Evolutionary conservation across 805 yeast genomes (phyloP).

Genomic region (Kurtzmaniella cleridarum): DNA sequence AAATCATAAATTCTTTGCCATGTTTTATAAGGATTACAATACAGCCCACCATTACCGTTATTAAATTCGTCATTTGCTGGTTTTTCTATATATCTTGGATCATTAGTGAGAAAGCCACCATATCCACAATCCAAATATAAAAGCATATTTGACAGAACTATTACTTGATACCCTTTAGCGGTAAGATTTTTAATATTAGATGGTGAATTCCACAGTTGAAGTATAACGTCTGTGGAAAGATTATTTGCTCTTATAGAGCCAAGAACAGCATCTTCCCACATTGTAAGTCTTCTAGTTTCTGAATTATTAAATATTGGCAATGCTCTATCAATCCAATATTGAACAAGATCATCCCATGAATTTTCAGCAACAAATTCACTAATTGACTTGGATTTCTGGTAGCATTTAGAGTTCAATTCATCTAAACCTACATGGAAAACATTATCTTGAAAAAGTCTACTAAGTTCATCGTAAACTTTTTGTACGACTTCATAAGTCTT

Average conservation of each 20-base stretch:
- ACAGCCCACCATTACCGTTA: conserved; percentile 28
- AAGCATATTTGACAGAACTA: conserved; percentile 27
- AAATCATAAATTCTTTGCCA: conserved; percentile 38
- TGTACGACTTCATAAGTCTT: conserved; percentile 27
- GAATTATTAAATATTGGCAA: conserved; percentile 25
- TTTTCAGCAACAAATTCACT: conserved; percentile 16
- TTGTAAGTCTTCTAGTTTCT: conserved; percentile 20
- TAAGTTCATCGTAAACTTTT: conserved; percentile 28
- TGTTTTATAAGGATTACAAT: conserved; percentile 41
- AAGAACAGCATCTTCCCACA: conserved; percentile 37
- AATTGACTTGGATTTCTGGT: conserved; percentile 21
- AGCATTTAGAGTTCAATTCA: conserved; percentile 30
- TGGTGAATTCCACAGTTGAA: conserved; percentile 30
- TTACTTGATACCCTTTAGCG: conserved; percentile 30
- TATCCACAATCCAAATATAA: conserved; percentile 39
- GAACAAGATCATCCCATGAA: conserved; percentile 19
- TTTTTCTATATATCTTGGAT: conserved; percentile 25
- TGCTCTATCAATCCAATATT: conserved; percentile 30
- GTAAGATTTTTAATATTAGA: conserved; percentile 23
- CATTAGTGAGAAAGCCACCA: conserved; percentile 33
- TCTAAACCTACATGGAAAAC: conserved; percentile 41
- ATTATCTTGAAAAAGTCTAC: conserved; percentile 25
- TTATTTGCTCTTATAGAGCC: conserved; percentile 17
- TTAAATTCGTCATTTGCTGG: conserved; percentile 20
- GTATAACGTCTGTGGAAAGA: conserved; percentile 25